A percentile compares a stretch with the other conserved stretches of the same genome.
phyloP scores from a whole-genome alignment of 2,329 filamentous ascomycete species.

The Phaeoacremonium minimum region DNA sequence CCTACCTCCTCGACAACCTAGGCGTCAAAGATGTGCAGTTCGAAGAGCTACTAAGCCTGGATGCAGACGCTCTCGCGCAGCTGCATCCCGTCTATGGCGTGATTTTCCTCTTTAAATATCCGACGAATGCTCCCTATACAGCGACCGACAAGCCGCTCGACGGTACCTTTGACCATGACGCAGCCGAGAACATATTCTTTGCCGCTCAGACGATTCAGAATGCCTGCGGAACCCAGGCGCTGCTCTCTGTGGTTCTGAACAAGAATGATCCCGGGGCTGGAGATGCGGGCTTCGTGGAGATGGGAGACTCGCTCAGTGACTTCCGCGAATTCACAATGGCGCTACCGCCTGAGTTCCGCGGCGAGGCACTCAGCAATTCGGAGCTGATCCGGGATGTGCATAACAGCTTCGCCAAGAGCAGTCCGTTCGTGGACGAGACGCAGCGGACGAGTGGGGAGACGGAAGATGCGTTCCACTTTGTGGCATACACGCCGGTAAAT shows the following conservation, averaged over 20 bases:
- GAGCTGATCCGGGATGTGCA: conserved; percentile 73
- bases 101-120: conserved; percentile 99
- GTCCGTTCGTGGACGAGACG: conserved; percentile 91
- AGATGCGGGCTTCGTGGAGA: conserved; percentile 51
- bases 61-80: conserved; percentile 66
- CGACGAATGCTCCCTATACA: conserved; percentile 62
- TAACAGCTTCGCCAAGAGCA: conserved; percentile 85
- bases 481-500: conserved; percentile 83
- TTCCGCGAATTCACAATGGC: conserved; percentile 87
- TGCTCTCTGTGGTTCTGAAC: conserved; percentile 89
- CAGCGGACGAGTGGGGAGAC: conserved; percentile 62
- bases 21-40: conserved; percentile 94
- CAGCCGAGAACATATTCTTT: conserved; percentile 81
- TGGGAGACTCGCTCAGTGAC: conserved; percentile 66
- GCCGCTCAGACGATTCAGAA: conserved; percentile 97
- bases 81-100: conserved; percentile 85
- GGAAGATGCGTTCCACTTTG: conserved; percentile 96
- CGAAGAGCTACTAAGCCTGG: conserved; percentile 89
- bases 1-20: conserved; percentile 85
- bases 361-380: conserved; percentile 57
- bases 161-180: conserved; percentile 73
- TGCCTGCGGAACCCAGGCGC: conserved; percentile 92
- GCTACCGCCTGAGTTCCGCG: conserved; percentile 69
- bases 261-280: conserved; percentile 47
- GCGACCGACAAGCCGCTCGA: conserved; percentile 65